A percentile compares a stretch with the other conserved stretches of the same genome.
Evolutionary conservation across 2,329 filamentous ascomycete species (phyloP).

Genomic region (Acrocalymma vagum): DNA sequence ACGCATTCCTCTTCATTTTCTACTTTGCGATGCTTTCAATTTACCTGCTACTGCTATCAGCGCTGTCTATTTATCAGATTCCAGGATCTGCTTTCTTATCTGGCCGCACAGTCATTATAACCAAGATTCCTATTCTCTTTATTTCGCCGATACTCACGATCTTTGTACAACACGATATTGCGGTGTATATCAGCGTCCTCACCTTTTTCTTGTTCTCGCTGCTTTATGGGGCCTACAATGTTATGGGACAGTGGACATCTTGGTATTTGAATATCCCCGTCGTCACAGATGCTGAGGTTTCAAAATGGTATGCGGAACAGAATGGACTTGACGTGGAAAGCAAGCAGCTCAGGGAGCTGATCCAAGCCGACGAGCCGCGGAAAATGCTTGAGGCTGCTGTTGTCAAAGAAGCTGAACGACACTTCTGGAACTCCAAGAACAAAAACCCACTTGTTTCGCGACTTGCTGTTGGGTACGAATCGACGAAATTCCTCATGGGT

Average conservation of each 20-base stretch:
- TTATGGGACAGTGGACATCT: slow-evolving; percentile 62
- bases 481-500: slow-evolving; percentile 59
- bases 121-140: slow-evolving; percentile 61
- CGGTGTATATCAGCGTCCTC: slow-evolving; percentile 62
- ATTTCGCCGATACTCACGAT: slow-evolving; percentile 63
- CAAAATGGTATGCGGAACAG: slow-evolving; percentile 51
- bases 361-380: slow-evolving; percentile 37
- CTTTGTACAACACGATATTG: slow-evolving; percentile 59
- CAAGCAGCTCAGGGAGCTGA: slow-evolving; percentile 15
- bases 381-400: slow-evolving; percentile 52
- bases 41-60: no score
- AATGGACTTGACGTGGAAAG: not conserved
- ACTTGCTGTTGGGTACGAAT: slow-evolving; percentile 56
- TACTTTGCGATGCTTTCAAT: slow-evolving; percentile 64
- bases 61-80: slow-evolving; percentile 50
- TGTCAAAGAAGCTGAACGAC: slow-evolving; percentile 47
- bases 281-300: slow-evolving; percentile 54
- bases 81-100: slow-evolving; percentile 59
- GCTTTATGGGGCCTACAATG: slow-evolving; percentile 57
- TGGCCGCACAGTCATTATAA: slow-evolving; percentile 61
- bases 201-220: slow-evolving; percentile 60
- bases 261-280: slow-evolving; percentile 59
- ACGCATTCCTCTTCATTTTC: slow-evolving; percentile 64
- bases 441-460: slow-evolving; percentile 54
- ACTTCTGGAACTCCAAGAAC: slow-evolving; percentile 46